Evolutionary conservation across 306 rosid species (phyloP), one percentile per base, ranked within the genome.

Genomic region (Dalbergia oliveri): DNA sequence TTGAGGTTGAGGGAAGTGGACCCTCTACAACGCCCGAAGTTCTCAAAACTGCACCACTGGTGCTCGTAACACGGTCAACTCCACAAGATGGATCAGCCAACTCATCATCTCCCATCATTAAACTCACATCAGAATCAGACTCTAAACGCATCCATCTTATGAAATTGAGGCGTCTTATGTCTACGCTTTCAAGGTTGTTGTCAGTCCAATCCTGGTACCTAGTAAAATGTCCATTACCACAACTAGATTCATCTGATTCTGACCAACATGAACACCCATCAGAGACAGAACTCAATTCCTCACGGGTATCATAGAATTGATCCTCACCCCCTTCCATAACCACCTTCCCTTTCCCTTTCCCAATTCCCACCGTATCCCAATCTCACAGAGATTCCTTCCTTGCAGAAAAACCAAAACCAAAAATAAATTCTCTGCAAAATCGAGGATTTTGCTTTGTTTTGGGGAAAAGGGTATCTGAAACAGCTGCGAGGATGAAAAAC

Each of bases 231-330:
- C 64, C 69, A 57, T 41, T 13, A 69, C 73, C 68, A 65, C 87
- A 82, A 64, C 85, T 81, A 63, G 81, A 84, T 69, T 80, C 89
- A 77, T 80, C 88, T 11, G 86, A 61, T 51, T 81, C 90, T 8
- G 87, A 80, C 67, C 82, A 59, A 84, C 84, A 90, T 5, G 85
- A 88, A 81, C 75, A 79, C 83, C 79, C 84, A 84, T 89, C 97
- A 39, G 94, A 84, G n/a, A 83, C 83, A 63, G 93, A 91, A 76
- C 90, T 87, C 15, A 91, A 68, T 73, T 91, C 97, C 76, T 93
- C 98, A 41, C 89, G 83, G 3, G 93, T 85, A 77, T 93, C 98
- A 82, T 86, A 88, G 82, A 89, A 93, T 23, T 81, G 90, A 65
- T 88, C 97, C 31, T 75, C 89, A 69, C 74, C 87, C 69, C 75